Base-by-base conservation (phyloP, 2,329 filamentous ascomycete species). In the Graphilbum ipis-grandicollis region DNA sequence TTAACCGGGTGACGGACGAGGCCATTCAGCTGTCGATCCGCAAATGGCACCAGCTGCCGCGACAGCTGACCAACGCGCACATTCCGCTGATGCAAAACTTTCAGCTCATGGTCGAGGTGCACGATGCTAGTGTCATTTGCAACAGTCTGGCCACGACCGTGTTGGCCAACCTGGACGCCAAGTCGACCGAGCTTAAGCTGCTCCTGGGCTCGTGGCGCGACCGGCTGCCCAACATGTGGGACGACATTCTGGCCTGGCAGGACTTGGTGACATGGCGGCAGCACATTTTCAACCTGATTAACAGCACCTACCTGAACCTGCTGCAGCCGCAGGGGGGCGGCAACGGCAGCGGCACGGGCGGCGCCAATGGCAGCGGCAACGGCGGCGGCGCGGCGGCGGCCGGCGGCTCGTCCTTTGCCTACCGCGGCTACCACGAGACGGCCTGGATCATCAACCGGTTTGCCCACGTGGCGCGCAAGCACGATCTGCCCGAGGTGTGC, bases 391-490 rank as follows among this genome's bases (percentile, higher is more conserved):
- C 52, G 90, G 26, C 8, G 8, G 29, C 84, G 47, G 74, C 85
- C 1, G 82, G 81, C 38, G 85, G 84, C 39, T 88, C 88, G 34
- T 94, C 86, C 0, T 96, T 90, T 55, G 90, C 90, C 0, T 99
- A 98, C 54, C 75, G 90, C 32, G 90, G 90, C 19, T 98, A 93
- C 52, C 90, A 99, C 50, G 90, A 99, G 60, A 98, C 90, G 12
- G 90, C 90, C 2, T 99, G 90, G 90, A 99, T 98, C 47, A 98
- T 99, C 58, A 99, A 99, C 56, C 73, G 90, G 15, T 99, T 98
- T 51, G 92, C 90, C 1, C 90, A 98, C 52, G 90, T 98, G 31
- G 90, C 90, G 34, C 77, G 90, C 39, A 98, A 98, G 63, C 90
- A 99, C 56, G 88, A 82, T 47, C 74, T 99, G 47, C 83, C 86